Conservation (phyloP, 1,139 yeast species). For the Schwanniomyces etchellsii region DNA sequence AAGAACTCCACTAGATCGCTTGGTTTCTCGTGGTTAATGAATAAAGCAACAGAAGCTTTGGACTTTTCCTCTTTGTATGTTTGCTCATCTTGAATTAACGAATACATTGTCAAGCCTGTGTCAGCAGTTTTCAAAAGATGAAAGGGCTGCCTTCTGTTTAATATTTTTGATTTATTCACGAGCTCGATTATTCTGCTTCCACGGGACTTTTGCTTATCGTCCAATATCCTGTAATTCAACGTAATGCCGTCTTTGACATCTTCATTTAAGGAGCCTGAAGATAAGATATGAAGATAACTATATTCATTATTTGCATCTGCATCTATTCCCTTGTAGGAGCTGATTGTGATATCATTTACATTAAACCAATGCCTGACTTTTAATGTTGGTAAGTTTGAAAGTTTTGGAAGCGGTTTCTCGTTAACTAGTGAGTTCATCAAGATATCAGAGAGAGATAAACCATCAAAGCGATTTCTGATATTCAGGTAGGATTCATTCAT, state of each 20-base stretch:
- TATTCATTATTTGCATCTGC: conserved; percentile 8
- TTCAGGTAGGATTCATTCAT: conserved; percentile 29
- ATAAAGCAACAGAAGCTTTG: conserved; percentile 58
- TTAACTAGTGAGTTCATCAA: conserved; percentile 86
- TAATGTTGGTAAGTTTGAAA: conserved; percentile 56
- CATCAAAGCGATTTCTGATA: conserved; percentile 30
- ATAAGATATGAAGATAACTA: conserved; percentile 2
- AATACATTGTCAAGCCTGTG: conserved; percentile 47
- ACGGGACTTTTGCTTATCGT: conserved; percentile 2
- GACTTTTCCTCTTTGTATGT: conserved; percentile 55
- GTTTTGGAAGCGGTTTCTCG: conserved; percentile 64
- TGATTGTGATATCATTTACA: conserved; percentile 49
- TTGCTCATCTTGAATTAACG: conserved; percentile 72
- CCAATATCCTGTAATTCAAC: conserved; percentile 7
- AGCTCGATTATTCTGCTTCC: conserved; percentile 51
- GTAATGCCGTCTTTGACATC: conserved; percentile 24
- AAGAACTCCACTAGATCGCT: too few species aligned
- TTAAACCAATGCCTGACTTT: conserved; percentile 65
- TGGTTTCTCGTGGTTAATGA: conserved; percentile 45
- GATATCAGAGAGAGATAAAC: conserved; percentile 68
- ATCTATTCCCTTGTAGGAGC: conserved; percentile 32
- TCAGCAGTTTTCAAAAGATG: conserved; percentile 60
- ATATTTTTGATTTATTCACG: conserved; percentile 69
- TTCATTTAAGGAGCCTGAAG: conserved; percentile 10
- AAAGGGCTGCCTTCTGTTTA: conserved; percentile 78